Conservation (phyloP, 805 yeast genomes). For the Pichia occidentalis region DNA sequence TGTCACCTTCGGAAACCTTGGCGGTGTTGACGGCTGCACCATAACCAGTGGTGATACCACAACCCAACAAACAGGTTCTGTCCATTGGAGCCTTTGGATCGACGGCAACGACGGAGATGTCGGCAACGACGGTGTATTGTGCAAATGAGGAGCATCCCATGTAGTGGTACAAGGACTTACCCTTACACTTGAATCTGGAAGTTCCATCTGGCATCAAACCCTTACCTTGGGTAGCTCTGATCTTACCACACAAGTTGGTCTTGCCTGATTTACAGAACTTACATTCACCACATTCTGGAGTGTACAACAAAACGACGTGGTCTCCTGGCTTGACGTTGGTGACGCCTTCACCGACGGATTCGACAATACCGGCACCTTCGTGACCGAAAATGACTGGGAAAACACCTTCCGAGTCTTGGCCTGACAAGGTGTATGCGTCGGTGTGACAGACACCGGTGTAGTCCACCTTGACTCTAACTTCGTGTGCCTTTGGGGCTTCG, state of each 20-base stretch:
- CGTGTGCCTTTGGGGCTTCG: conserved; percentile 93
- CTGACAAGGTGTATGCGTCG: conserved; percentile 93
- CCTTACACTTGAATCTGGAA: conserved; percentile 77
- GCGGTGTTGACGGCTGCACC: conserved; percentile 98
- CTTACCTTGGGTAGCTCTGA: conserved; percentile 95
- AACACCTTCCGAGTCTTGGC: conserved; percentile 93
- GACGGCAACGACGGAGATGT: conserved; percentile 91
- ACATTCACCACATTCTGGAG: conserved; percentile 95
- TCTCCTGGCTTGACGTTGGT: conserved; percentile 88
- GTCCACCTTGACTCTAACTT: conserved; percentile 83
- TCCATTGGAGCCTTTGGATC: conserved; percentile 78
- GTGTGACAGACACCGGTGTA: conserved; percentile 98
- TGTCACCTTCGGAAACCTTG: conserved; percentile 82
- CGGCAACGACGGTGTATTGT: conserved; percentile 97
- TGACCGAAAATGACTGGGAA: conserved; percentile 94
- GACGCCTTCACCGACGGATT: conserved; percentile 91
- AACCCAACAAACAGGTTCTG: conserved; percentile 87
- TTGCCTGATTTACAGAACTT: conserved; percentile 92
- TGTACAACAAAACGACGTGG: conserved; percentile 87
- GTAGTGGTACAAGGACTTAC: conserved; percentile 79
- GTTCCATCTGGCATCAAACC: conserved; percentile 99
- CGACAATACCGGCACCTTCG: conserved; percentile 97
- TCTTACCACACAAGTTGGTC: conserved; percentile 93
- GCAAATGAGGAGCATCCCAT: conserved; percentile 99
- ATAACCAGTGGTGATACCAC: conserved; percentile 97